phyloP scores from a whole-genome alignment of 352 stramenopile species.

The Stramenopiles sp. region DNA sequence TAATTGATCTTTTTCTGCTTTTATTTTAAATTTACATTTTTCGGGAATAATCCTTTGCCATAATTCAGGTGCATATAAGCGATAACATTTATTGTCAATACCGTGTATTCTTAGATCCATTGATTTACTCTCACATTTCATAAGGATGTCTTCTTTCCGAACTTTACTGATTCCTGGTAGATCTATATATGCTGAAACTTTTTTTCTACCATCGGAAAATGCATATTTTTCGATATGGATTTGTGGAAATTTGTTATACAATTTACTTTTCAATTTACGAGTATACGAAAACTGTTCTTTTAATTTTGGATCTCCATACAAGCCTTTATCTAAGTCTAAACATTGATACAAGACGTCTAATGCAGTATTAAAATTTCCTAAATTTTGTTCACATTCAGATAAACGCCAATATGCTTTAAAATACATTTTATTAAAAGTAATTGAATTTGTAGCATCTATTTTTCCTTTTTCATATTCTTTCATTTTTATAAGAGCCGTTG shows the following conservation, averaged over 20 bases:
- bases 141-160: neutral
- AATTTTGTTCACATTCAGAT: neutral
- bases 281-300: neutral
- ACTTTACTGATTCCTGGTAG: neutral
- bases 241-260: neutral
- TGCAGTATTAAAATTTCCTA: neutral
- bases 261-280: neutral
- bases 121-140: neutral
- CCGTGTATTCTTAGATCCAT: neutral
- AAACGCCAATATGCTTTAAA: neutral
- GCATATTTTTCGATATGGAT: conserved; percentile 5
- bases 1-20: neutral
- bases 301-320: neutral
- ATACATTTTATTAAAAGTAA: neutral
- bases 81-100: neutral
- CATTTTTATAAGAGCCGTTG: neutral
- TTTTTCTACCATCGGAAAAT: conserved; percentile 7
- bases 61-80: conserved; percentile 4
- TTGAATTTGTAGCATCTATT: neutral
- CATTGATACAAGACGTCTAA: neutral
- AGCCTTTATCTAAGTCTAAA: neutral
- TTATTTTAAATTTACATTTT: conserved; percentile 6
- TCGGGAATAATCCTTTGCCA: neutral
- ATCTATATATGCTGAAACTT: conserved; percentile 7
- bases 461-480: neutral